Percentiles rank a stretch among this genome's conserved stretches.
These are phyloP conservation scores for Chaetomium cochliodes DNA, from an alignment of 495 filamentous ascomycete species.

Conservation along the genomic window DNA sequence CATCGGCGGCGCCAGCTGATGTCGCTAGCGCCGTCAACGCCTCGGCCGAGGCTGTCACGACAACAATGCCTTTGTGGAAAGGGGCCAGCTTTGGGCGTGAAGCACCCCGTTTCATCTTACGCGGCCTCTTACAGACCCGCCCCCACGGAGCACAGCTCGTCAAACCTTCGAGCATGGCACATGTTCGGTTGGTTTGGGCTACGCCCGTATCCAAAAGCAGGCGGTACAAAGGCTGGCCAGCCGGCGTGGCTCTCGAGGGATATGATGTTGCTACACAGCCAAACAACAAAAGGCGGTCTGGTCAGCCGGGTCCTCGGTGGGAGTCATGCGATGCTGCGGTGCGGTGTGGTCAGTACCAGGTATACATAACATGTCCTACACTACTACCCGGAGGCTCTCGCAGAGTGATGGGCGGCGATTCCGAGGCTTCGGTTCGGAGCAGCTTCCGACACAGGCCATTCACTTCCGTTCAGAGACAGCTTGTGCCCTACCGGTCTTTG, in stretches of 20 bases:
- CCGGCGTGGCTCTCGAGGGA: neutral
- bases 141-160: neutral
- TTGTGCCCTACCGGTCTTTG: neutral
- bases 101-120: constrained; percentile 4
- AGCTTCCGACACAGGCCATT: neutral
- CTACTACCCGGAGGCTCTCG: neutral
- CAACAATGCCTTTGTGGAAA: neutral
- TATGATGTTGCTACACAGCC: neutral
- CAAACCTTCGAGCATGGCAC: neutral
- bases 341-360: neutral
- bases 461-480: neutral
- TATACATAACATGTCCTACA: neutral
- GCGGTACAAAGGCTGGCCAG: neutral
- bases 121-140: constrained; percentile 1
- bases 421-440: neutral
- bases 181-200: neutral
- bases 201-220: neutral
- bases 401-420: neutral
- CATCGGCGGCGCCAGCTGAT: neutral
- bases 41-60: neutral
- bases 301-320: neutral
- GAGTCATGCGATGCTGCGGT: neutral
- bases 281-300: neutral
- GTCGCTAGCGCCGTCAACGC: neutral
- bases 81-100: neutral